Evolutionary conservation across 108 stramenopile species (phyloP).

Genomic region (Epithemia pelagica): DNA sequence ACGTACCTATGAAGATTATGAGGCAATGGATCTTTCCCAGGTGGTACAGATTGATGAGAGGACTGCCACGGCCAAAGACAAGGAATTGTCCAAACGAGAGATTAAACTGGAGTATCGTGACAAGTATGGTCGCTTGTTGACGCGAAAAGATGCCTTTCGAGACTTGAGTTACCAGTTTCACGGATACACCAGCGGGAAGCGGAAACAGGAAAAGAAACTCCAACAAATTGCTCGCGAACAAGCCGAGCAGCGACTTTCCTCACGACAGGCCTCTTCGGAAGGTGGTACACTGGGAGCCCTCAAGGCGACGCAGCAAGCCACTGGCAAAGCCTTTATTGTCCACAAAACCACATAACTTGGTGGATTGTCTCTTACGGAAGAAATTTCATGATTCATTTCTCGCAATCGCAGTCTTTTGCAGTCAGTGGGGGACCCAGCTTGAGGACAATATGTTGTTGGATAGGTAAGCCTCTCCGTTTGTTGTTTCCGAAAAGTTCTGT

Average conservation of each 20-base stretch:
- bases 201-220: constrained; percentile 87
- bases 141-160: constrained; percentile 93
- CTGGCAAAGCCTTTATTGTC: constrained; percentile 87
- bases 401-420: too few relatives aligned
- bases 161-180: constrained; percentile 96
- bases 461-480: background rate
- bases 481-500: too few relatives aligned
- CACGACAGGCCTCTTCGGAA: constrained; percentile 33
- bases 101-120: constrained; percentile 96
- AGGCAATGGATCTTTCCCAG: constrained; percentile 54
- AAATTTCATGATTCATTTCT: too few relatives aligned
- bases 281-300: constrained; percentile 79
- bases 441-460: too few relatives aligned
- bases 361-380: too few relatives aligned
- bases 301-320: constrained; percentile 83
- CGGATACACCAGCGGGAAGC: constrained; percentile 90
- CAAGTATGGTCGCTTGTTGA: constrained; percentile 87
- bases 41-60: constrained; percentile 62
- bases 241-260: constrained; percentile 51
- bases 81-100: constrained; percentile 69
- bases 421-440: too few relatives aligned
- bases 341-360: constrained; percentile 78
- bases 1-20: constrained; percentile 84
- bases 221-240: constrained; percentile 74
- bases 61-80: constrained; percentile 71